Percentiles rank a stretch among this genome's conserved stretches.
phyloP scores from a whole-genome alignment of 768 basidiomycete species.

The Sistotremastrum niveocremeum region DNA sequence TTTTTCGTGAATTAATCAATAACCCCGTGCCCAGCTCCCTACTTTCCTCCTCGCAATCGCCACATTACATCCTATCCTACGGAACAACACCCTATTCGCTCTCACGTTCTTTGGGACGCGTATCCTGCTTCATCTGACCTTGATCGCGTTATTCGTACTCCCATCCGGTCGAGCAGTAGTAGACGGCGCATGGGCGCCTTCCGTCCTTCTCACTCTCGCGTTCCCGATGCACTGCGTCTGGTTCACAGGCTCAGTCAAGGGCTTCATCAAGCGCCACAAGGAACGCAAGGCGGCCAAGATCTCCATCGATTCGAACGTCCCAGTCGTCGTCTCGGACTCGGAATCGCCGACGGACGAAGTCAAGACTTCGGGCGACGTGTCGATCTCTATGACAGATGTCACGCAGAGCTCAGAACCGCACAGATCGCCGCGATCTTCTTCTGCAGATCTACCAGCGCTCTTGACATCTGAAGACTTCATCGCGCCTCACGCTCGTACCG shows the following conservation, averaged over 20 bases:
- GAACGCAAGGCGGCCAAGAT: neutral
- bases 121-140: constrained; percentile 30
- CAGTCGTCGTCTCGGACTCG: too few relatives aligned
- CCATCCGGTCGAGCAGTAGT: constrained; percentile 17
- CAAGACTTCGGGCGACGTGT: too few relatives aligned
- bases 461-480: too few relatives aligned
- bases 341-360: too few relatives aligned
- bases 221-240: constrained; percentile 39
- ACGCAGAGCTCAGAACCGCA: too few relatives aligned
- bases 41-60: constrained; percentile 38
- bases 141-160: constrained; percentile 20
- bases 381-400: too few relatives aligned
- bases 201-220: constrained; percentile 24
- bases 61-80: constrained; percentile 28
- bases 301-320: too few relatives aligned
- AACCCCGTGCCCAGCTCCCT: constrained; percentile 24
- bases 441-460: too few relatives aligned
- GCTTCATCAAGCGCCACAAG: constrained; percentile 26
- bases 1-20: constrained; percentile 2
- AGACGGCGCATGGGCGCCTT: constrained; percentile 25
- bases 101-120: constrained; percentile 37
- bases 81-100: constrained; percentile 38
- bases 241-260: constrained; percentile 38
- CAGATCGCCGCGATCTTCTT: too few relatives aligned
- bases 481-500: too few relatives aligned